Evolutionary conservation across 2,329 filamentous ascomycete species (phyloP).

Genomic region (Incumbomyces delicatus): DNA sequence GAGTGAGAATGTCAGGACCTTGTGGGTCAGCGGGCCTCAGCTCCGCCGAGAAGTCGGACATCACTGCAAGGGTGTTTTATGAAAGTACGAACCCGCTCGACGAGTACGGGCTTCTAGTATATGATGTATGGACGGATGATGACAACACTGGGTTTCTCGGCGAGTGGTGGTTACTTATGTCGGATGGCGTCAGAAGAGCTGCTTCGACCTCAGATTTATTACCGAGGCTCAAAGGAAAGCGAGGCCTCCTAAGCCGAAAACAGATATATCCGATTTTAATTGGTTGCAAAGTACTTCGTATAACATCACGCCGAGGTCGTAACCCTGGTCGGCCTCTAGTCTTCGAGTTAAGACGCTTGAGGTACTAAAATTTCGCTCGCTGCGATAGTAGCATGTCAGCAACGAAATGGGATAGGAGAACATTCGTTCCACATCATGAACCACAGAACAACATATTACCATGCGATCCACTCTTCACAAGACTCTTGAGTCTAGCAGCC

Average conservation of each 20-base stretch:
- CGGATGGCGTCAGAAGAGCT: no score
- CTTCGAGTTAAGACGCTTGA: no score
- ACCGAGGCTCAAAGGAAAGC: constrained; percentile 1
- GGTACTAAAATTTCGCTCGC: no score
- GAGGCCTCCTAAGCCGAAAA: no score
- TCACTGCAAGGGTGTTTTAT: not conserved
- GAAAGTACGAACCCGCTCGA: no score
- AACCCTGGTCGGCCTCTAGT: not conserved
- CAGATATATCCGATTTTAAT: no score
- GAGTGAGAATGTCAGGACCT: constrained; percentile 37
- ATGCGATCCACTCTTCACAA: constrained; percentile 26
- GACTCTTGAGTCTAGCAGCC: constrained; percentile 25
- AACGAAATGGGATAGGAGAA: constrained; percentile 15
- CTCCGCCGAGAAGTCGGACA: constrained; percentile 40
- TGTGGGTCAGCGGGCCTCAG: constrained; percentile 38
- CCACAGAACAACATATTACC: constrained; percentile 24
- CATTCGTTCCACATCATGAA: constrained; percentile 23
- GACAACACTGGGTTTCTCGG: no score
- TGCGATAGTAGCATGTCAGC: not conserved
- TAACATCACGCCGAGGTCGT: not conserved
- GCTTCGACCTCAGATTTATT: not conserved
- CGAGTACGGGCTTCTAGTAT: no score
- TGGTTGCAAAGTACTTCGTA: no score
- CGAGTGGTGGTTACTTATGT: no score
- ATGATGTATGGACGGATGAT: no score